Evolutionary conservation across 805 yeast genomes (phyloP), one percentile per base, ranked within the genome.

Genomic region (Candida krabiensis): DNA sequence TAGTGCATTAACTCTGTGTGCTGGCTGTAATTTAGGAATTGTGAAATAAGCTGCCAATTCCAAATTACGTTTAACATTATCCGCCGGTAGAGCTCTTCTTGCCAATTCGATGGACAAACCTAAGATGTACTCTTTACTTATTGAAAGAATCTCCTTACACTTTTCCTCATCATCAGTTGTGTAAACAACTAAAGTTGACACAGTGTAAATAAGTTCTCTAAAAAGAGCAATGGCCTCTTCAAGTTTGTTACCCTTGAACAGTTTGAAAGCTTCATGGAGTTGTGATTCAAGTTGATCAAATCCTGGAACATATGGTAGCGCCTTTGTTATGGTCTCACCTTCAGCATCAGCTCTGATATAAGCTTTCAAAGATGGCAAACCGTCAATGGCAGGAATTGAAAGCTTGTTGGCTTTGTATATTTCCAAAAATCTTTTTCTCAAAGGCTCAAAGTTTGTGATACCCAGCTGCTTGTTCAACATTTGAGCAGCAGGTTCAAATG

Each of bases 31-130:
- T 48, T 84, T 77, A 19, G 90, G 83, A 58, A 78, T 81, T 11
- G 99, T 88, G 71, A 93, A 95, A 66, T 91, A 91, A 1, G 98
- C 95, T 5, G 99, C 98, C 50, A 93, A 70, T 64, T 93, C 98
- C 57, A 93, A 73, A 63, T 88, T 90, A 47, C 98, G 84, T 63
- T 88, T 84, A 38, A 84, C 70, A 44, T 82, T 81, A 21, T 75
- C 74, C 9, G 81, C 71, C 22, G 84, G 86, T 41, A 95, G 66
- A 9, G 84, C 60, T 66, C 98, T 88, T 66, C 99, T 90, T 39
- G 76, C 77, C 47, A 91, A 73, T 64, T 93, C 99, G 47, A 93
- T 87, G 16, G 95, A 84, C 49, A 91, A 75, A 19, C 98, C 99
- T 35, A 93, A 62, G 53, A 93, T 89, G 64, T 93, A 93, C 60